These are phyloP conservation scores for Chalciporus sp. DNA, from an alignment of 1,284 basidiomycete genomes.

Conservation along the genomic window DNA sequence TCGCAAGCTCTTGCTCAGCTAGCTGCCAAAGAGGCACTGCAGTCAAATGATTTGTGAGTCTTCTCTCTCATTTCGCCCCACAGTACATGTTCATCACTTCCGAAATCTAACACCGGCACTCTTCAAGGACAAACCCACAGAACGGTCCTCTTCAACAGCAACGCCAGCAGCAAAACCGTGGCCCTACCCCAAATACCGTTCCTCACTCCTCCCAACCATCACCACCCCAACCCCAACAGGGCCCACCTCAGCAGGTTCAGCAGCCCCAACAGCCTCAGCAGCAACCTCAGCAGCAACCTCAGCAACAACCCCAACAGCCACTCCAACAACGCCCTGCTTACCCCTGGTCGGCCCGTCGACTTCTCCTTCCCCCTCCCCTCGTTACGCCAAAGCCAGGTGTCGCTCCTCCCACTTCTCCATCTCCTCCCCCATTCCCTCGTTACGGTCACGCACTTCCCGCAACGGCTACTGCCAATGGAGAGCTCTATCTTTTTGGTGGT, in stretches of 20 bases:
- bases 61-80: slow-evolving; percentile 11
- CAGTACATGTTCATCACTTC: slow-evolving; percentile 9
- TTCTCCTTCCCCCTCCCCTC: slow-evolving; percentile 65
- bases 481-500: slow-evolving; percentile 96
- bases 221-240: slow-evolving; percentile 24
- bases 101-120: slow-evolving; percentile 1
- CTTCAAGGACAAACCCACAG: slow-evolving; percentile 22
- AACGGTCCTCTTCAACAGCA: slow-evolving; percentile 36
- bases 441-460: slow-evolving; percentile 97
- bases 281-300: slow-evolving; percentile 27
- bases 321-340: slow-evolving; percentile 63
- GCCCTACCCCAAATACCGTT: slow-evolving; percentile 22
- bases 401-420: slow-evolving; percentile 59
- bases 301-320: slow-evolving; percentile 21
- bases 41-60: slow-evolving; percentile 45
- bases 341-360: slow-evolving; percentile 77
- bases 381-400: slow-evolving; percentile 63
- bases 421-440: slow-evolving; percentile 90
- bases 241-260: slow-evolving; percentile 21
- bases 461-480: slow-evolving; percentile 77
- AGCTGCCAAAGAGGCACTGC: slow-evolving; percentile 37
- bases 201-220: slow-evolving; percentile 30
- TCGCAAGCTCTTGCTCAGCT: slow-evolving; percentile 66
- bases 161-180: slow-evolving; percentile 34
- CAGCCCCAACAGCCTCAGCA: slow-evolving; percentile 29